Conservation (phyloP, 1,284 basidiomycete species). For the Boletus smithii region DNA sequence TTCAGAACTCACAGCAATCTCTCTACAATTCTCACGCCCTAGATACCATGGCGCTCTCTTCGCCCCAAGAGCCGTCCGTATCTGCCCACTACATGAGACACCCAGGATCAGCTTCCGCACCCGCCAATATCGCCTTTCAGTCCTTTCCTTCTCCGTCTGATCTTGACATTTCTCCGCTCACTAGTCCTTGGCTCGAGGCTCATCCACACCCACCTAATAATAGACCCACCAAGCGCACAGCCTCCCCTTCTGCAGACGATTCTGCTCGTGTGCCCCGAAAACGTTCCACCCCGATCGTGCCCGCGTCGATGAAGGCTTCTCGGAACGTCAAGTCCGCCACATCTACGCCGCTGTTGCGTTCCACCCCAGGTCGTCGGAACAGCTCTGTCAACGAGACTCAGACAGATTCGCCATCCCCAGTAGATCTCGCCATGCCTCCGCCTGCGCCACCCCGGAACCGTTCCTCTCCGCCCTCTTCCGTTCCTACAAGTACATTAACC, state of each 20-base stretch:
- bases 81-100: slow-evolving; percentile 33
- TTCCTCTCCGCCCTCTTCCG: slow-evolving; percentile 17
- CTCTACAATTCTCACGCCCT: slow-evolving; percentile 22
- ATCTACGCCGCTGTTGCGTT: slow-evolving; percentile 61
- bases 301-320: slow-evolving; percentile 31
- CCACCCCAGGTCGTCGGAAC: slow-evolving; percentile 37
- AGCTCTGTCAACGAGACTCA: slow-evolving; percentile 39
- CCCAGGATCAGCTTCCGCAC: slow-evolving; percentile 53
- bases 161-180: slow-evolving; percentile 69
- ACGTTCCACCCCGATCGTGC: slow-evolving; percentile 40
- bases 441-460: slow-evolving; percentile 45
- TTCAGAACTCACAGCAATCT: slow-evolving; percentile 32
- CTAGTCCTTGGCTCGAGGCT: slow-evolving; percentile 72
- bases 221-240: slow-evolving; percentile 38
- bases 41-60: slow-evolving; percentile 23
- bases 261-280: slow-evolving; percentile 47
- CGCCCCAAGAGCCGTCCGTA: slow-evolving; percentile 29
- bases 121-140: slow-evolving; percentile 60
- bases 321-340: slow-evolving; percentile 56
- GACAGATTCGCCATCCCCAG: slow-evolving; percentile 70
- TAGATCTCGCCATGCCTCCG: slow-evolving; percentile 82
- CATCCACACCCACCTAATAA: slow-evolving; percentile 37
- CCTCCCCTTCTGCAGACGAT: slow-evolving; percentile 41
- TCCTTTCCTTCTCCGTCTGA: slow-evolving; percentile 45
- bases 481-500: neutral